These are phyloP conservation scores for Penicillium paneum DNA, from an alignment of 2,329 filamentous ascomycete species.

Conservation along the genomic window DNA sequence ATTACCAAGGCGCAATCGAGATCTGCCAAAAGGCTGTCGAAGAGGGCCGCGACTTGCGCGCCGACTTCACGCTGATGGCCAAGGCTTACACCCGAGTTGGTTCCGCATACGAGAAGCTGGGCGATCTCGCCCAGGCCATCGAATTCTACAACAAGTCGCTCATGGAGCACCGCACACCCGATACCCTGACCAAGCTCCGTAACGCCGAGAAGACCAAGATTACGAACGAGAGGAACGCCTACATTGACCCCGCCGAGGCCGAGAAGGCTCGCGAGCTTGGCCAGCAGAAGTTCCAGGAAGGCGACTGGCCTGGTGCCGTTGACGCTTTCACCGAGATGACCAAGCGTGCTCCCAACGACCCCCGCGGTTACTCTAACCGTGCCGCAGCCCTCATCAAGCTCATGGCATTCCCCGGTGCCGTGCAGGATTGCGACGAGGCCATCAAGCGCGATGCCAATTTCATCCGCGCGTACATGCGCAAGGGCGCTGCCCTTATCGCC, in stretches of 20 bases:
- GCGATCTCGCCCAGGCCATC: slow-evolving; percentile 74
- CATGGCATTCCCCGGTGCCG: slow-evolving; percentile 88
- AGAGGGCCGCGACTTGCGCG: slow-evolving; percentile 81
- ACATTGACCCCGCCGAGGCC: slow-evolving; percentile 85
- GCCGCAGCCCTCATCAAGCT: slow-evolving; percentile 96
- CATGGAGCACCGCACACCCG: slow-evolving; percentile 93
- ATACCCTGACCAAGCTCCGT: slow-evolving; percentile 88
- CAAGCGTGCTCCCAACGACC: slow-evolving; percentile 89
- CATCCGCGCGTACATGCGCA: slow-evolving; percentile 93
- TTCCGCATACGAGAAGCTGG: slow-evolving; percentile 85
- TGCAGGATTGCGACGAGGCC: slow-evolving; percentile 86
- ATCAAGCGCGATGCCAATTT: slow-evolving; percentile 90
- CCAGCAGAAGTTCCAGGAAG: slow-evolving; percentile 95
- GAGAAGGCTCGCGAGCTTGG: slow-evolving; percentile 93
- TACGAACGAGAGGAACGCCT: slow-evolving; percentile 70
- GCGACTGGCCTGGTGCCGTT: slow-evolving; percentile 91
- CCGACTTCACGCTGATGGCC: slow-evolving; percentile 97
- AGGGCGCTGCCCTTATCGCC: slow-evolving; percentile 89
- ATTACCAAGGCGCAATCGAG: slow-evolving; percentile 83
- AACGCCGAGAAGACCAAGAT: slow-evolving; percentile 82
- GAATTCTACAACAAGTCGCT: slow-evolving; percentile 90
- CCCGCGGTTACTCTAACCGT: slow-evolving; percentile 94
- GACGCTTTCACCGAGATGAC: slow-evolving; percentile 95
- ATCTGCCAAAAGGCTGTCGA: slow-evolving; percentile 83
- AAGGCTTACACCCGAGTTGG: slow-evolving; percentile 96